These are phyloP conservation scores for Coemansia sp. DNA, from an alignment of 192 early-diverging fungal genomes.

Conservation along the genomic window DNA sequence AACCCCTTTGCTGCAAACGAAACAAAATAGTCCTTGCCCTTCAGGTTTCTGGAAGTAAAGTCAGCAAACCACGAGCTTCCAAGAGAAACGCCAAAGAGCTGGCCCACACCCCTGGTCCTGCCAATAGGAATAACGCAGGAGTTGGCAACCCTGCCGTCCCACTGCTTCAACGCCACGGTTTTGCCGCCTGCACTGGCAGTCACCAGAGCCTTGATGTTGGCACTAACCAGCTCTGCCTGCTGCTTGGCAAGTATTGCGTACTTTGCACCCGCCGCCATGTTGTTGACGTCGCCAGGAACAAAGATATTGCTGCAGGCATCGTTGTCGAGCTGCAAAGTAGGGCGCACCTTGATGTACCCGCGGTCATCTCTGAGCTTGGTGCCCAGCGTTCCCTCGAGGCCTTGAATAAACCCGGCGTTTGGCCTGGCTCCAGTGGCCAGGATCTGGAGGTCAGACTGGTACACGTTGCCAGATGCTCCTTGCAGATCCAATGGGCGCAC, in stretches of 20 bases:
- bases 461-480: constrained; percentile 44
- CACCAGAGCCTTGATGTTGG: constrained; percentile 34
- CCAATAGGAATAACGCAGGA: constrained; percentile 48
- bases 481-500: constrained; percentile 40
- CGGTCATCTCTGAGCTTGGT: constrained; percentile 27
- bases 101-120: constrained; percentile 34
- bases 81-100: constrained; percentile 32
- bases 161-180: constrained; percentile 14
- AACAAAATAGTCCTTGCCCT: constrained; percentile 46
- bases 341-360: constrained; percentile 49
- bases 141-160: constrained; percentile 23
- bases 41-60: constrained; percentile 24
- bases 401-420: constrained; percentile 52
- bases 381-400: constrained; percentile 32
- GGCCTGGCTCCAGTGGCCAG: constrained; percentile 47
- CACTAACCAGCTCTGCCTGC: constrained; percentile 22
- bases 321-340: constrained; percentile 53
- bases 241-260: constrained; percentile 26
- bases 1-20: neutral
- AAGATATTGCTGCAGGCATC: constrained; percentile 49
- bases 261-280: constrained; percentile 37
- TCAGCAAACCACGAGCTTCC: constrained; percentile 42
- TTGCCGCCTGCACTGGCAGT: constrained; percentile 10
- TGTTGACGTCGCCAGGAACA: constrained; percentile 57
- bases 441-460: constrained; percentile 63